Evolutionary conservation across 331 rosid genomes (phyloP), one percentile per base, ranked within the genome.

Genomic region (Rosa hybrid): DNA sequence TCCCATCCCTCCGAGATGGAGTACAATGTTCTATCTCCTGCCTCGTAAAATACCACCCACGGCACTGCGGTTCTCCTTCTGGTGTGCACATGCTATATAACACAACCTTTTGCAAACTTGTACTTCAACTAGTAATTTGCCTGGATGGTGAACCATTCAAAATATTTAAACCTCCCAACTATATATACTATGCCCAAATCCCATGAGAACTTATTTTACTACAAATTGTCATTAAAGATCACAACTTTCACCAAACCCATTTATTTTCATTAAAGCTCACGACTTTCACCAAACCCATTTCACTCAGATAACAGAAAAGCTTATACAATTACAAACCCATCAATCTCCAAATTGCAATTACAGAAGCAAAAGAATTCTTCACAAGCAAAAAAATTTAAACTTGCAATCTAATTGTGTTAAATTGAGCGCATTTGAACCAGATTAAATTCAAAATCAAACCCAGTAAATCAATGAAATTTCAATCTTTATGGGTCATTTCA

Each of bases 1-100:
- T 78, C 54, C 91, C 91, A 73, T 88, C 89, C 77, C 72, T 85
- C 53, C 89, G 83, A 25, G 91, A 88, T 1, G 89, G 91, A 59
- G 91, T 78, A 38, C 20, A 1, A 14, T 62, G 45, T 53, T 88
- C 91, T 56, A 88, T 86, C 75, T 88, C 91, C 53, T 81, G 68
- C 79, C 45, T 77, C 38, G 83, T 81, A 81, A 81, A 88, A 76
- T 85, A 79, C 83, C 87, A 76, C 72, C 71, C 80, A 34, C 51
- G 50, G 77, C 72, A 56, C 56, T 14, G 79, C 27, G 83, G 80
- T 60, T 83, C 91, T 46, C 77, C 82, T 68, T 68, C 72, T 63
- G 46, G 44, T 57, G 46, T 23, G 42, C 50, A 74, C 82, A 78
- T 68, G 21, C 60, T 71, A 25, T 38, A 17, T 3, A 68, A 70